These are phyloP conservation scores for Atkinsonella hypoxylon DNA, from an alignment of 2,329 filamentous ascomycete genomes.

Conservation along the genomic window DNA sequence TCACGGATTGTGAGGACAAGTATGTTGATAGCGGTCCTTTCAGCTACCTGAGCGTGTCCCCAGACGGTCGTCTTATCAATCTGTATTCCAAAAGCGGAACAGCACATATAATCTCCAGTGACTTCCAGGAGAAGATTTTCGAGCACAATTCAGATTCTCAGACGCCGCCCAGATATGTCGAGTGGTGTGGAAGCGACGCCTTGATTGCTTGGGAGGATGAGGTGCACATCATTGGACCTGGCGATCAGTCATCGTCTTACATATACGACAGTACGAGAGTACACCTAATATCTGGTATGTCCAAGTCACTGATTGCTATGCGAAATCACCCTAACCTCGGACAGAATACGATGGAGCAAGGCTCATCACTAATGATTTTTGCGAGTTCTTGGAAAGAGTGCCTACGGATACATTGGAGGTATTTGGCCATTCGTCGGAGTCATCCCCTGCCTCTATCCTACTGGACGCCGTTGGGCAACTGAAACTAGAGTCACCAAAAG, in stretches of 20 bases:
- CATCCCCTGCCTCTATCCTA: constrained; percentile 81
- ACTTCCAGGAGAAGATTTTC: constrained; percentile 85
- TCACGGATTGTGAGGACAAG: constrained; percentile 81
- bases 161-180: constrained; percentile 74
- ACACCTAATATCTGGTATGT: constrained; percentile 70
- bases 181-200: constrained; percentile 95
- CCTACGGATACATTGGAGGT: constrained; percentile 78
- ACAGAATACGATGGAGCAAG: constrained; percentile 71
- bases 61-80: constrained; percentile 78
- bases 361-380: constrained; percentile 83
- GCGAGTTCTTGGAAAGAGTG: constrained; percentile 93
- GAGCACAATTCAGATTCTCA: constrained; percentile 84
- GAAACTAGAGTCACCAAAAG: constrained; percentile 88
- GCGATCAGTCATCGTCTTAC: constrained; percentile 62
- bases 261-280: constrained; percentile 86
- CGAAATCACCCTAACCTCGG: constrained; percentile 4
- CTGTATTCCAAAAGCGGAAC: constrained; percentile 78
- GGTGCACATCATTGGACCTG: constrained; percentile 82
- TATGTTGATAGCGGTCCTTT: constrained; percentile 89
- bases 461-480: constrained; percentile 86
- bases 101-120: constrained; percentile 85
- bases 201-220: constrained; percentile 97
- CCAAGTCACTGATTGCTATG: background rate
- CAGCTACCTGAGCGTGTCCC: constrained; percentile 78
- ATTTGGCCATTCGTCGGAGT: constrained; percentile 78